Evolutionary conservation across 2,329 filamentous ascomycete species (phyloP).

Genomic region (Calcarisporium arbuscula): DNA sequence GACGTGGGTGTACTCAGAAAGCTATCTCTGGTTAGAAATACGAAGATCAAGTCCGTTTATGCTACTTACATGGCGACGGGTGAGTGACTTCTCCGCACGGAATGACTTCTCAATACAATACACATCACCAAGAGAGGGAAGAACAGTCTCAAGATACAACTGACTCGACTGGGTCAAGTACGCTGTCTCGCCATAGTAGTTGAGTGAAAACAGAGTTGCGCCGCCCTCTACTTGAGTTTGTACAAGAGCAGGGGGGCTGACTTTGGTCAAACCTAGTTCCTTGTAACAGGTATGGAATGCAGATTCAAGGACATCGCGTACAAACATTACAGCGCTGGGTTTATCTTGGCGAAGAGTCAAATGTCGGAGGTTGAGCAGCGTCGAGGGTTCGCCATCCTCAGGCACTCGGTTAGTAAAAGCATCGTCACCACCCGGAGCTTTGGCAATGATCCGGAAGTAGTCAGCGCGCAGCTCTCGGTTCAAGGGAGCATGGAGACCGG

Average conservation of each 20-base stretch:
- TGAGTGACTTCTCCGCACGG: constrained; percentile 93
- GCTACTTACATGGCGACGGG: constrained; percentile 67
- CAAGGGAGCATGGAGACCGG: constrained; percentile 69
- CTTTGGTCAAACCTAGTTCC: constrained; percentile 69
- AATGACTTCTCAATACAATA: constrained; percentile 99
- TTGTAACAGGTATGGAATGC: constrained; percentile 75
- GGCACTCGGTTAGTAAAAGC: constrained; percentile 73
- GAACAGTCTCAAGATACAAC: constrained; percentile 88
- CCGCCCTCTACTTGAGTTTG: constrained; percentile 92
- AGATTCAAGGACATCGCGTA: constrained; percentile 70
- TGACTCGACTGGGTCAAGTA: constrained; percentile 95
- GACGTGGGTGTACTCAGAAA: constrained; percentile 95
- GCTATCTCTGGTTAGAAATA: constrained; percentile 14
- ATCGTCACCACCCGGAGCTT: constrained; percentile 77
- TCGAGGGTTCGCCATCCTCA: constrained; percentile 46
- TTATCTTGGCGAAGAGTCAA: constrained; percentile 77
- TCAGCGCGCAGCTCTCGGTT: constrained; percentile 83
- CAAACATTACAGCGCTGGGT: constrained; percentile 76
- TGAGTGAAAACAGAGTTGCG: constrained; percentile 77
- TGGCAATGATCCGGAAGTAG: constrained; percentile 72
- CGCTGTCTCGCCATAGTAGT: constrained; percentile 81
- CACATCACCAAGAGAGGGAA: constrained; percentile 84
- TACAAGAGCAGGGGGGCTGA: constrained; percentile 83
- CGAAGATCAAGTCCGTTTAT: too few relatives aligned
- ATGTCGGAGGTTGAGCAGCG: constrained; percentile 72